Evolutionary conservation across 768 basidiomycete species (phyloP), one percentile per base, ranked within the genome.

Genomic region (Strobilomyces confusus): DNA sequence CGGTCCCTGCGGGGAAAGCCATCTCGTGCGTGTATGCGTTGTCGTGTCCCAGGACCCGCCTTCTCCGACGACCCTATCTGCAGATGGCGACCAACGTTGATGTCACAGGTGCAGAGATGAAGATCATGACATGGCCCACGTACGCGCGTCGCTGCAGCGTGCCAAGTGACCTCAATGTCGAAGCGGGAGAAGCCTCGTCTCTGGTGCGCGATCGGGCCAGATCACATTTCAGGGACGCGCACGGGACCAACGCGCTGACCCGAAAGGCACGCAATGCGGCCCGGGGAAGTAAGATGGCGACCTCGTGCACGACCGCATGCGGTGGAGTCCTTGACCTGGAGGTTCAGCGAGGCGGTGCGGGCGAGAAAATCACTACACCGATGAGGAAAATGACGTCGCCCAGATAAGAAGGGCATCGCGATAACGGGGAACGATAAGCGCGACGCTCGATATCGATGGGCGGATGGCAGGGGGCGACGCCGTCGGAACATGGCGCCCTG

Each of bases 241-340:
- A 29, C 36, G n/a, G n/a, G n/a, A n/a, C n/a, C 36, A 37, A 37
- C 36, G 25, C 15, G 26, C 26, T n/a, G 48, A 55, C 44, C 51
- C 48, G 41, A 42, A 14, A 62, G 57, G 46, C 7, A 59, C 60
- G 25, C 51, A 51, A 33, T 49, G 34, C 61, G 59, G 62, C 53
- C 62, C 56, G 56, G 48, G 62, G 54, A 48, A 48, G 55, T 48
- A 54, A 54, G 29, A 55, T 62, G 41, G 52, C 52, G 55, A 57
- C 49, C 61, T 63, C 61, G 61, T 63, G 61, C 58, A 47, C 47
- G 34, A 40, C 54, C 33, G 44, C 54, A 59, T 54, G 57, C 48
- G 44, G 45, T 60, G 59, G 55, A 47, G 58, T 56, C 13, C 6
- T 41, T 29, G 26, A 26, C 36, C 5, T 44, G 14, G 12, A 29